Evolutionary conservation across 768 basidiomycete genomes (phyloP).

Genomic region (Leucosporidium creatinivorum): DNA sequence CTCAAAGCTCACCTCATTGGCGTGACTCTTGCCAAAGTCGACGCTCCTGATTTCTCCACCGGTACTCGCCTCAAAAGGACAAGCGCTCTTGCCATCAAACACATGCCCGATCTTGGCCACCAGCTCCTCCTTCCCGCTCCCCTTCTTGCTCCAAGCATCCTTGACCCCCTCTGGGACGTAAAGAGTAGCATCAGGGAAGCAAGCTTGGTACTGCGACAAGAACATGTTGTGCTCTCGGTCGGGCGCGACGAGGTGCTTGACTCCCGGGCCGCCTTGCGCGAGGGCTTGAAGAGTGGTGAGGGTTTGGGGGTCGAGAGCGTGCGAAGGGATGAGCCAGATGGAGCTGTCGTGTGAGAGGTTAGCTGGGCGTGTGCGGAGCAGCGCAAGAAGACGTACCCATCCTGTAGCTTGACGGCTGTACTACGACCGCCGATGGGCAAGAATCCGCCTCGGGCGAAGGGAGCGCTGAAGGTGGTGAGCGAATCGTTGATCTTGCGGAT

Average conservation of each 20-base stretch:
- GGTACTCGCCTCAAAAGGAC: conserved; percentile 24
- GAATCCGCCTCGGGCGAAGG: conserved; percentile 44
- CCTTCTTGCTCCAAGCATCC: conserved; percentile 11
- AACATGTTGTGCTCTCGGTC: conserved; percentile 16
- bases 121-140: not conserved
- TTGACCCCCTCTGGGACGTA: conserved; percentile 14
- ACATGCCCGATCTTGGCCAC: not conserved
- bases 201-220: conserved; percentile 9
- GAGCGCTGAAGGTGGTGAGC: conserved; percentile 41
- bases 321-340: conserved; percentile 77
- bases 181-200: conserved; percentile 24
- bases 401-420: too few relatives aligned
- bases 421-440: conserved; percentile 67
- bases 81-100: not conserved
- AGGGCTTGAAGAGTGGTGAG: conserved; percentile 51
- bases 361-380: too few relatives aligned
- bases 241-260: conserved; percentile 46
- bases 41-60: conserved; percentile 37
- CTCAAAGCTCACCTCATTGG: conserved; percentile 10
- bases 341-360: conserved; percentile 40
- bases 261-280: conserved; percentile 49
- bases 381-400: too few relatives aligned
- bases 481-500: conserved; percentile 31
- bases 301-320: conserved; percentile 60
- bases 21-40: conserved; percentile 9